Evolutionary conservation across 805 yeast species (phyloP), one percentile per base, ranked within the genome.

Genomic region (Pichia sporocuriosa): DNA sequence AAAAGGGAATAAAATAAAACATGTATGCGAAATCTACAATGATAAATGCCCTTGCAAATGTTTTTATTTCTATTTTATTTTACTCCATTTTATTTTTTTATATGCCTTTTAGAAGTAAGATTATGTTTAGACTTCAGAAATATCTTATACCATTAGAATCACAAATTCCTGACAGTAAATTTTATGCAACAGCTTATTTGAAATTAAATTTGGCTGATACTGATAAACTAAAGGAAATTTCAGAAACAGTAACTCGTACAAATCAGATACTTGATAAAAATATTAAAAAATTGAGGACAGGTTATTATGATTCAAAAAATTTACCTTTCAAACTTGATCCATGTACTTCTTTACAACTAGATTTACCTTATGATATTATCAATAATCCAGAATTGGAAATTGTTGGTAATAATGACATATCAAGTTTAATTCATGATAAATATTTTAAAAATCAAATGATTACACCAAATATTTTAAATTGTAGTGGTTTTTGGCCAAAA

Each of bases 401-500:
- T 12, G 16, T 6, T n/a, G 16, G 17, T 21, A 9, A 10, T 10
- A 4, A 10, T 4, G 26, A 33, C 17, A 17, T 22, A 4, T n/a
- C 33, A 26, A 34, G 25, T n/a, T 9, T 6, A 17, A 15, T 24
- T 7, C 35, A 35, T 23, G 17, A 29, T 13, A 16, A 27, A 15
- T 29, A 34, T 24, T 32, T 28, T 13, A 17, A 30, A 13, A 19
- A 20, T n/a, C 16, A 20, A 15, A 0, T 16, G 12, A 28, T 42
- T 3, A 20, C 27, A 5, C 35, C 42, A 2, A 16, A 25, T n/a
- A 38, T 36, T 29, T 26, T 39, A 7, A 15, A 26, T 13, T 4
- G 15, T 4, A 32, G 31, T 12, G 28, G 44, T 1, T 37, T 27
- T 23, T 57, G 60, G 59, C 64, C 64, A 2, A 29, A 23, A 2